Percentiles rank a stretch among this genome's conserved stretches.
Conservation (phyloP, 1,284 basidiomycete genomes). For the Schizophyllum commune region DNA sequence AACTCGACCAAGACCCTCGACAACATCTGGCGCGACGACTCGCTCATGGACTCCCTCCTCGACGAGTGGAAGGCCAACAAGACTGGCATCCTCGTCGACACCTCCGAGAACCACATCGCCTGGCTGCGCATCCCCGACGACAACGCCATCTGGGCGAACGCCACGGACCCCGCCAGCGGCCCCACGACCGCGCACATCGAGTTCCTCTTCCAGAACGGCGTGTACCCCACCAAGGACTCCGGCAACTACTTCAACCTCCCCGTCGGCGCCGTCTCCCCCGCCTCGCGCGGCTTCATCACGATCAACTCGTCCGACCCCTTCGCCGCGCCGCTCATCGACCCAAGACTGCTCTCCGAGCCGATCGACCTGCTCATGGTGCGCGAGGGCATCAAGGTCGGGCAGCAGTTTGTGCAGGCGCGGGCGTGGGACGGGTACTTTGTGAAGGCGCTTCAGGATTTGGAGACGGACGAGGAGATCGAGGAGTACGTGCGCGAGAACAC, state of each 20-base stretch:
- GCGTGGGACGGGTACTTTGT: conserved; percentile 13
- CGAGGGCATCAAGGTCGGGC: conserved; percentile 11
- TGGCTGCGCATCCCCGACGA: conserved; percentile 13
- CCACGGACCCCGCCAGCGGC: conserved; percentile 12
- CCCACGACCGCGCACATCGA: conserved; percentile 14
- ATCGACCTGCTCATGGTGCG: conserved; percentile 15
- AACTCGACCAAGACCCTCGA: conserved; percentile 18
- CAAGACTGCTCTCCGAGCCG: conserved; percentile 10
- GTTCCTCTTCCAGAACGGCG: conserved; percentile 11
- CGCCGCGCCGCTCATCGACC: conserved; percentile 16
- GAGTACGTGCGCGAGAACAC: conserved; percentile 21
- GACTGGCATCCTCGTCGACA: conserved; percentile 10
- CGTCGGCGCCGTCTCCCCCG: conserved; percentile 8
- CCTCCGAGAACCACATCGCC: conserved; percentile 7
- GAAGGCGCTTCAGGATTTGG: conserved; percentile 1
- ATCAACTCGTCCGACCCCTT: conserved; percentile 16
- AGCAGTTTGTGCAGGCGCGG: conserved; percentile 13
- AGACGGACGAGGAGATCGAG: conserved; percentile 23
- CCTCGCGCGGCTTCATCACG: conserved; percentile 15
- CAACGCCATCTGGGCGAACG: conserved; percentile 6
- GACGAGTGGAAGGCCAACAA: conserved; percentile 7
- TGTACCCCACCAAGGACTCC: conserved; percentile 1
- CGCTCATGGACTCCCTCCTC: conserved; percentile 7
- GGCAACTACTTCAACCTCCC: conserved; percentile 10
- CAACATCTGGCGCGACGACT: conserved; percentile 13